Conservation (phyloP, 495 filamentous ascomycete species). For the Staphylotrichum longicolle region DNA sequence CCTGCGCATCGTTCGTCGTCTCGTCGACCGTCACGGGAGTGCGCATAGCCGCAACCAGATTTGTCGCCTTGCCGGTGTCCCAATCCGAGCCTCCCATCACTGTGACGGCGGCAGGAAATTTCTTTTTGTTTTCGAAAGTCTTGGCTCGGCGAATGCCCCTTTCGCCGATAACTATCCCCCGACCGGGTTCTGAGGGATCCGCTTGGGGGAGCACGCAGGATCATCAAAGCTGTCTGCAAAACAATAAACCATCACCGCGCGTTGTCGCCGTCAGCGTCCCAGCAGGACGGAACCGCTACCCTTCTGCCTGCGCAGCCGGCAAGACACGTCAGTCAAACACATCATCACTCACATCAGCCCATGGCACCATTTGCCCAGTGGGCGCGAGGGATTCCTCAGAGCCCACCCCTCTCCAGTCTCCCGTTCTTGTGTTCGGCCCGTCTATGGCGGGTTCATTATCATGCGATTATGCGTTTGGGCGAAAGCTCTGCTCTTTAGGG, state of each 20-base stretch:
- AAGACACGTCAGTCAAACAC: not conserved
- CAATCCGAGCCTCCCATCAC: conserved; percentile 12
- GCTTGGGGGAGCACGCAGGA: too few relatives aligned
- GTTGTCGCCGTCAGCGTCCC: conserved; percentile 13
- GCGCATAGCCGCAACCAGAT: conserved; percentile 6
- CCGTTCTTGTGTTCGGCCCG: conserved; percentile 4
- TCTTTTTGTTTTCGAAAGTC: not conserved
- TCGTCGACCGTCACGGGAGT: conserved; percentile 5
- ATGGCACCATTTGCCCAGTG: too few relatives aligned
- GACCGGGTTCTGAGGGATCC: too few relatives aligned
- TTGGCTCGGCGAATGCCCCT: not conserved
- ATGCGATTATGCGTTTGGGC: too few relatives aligned
- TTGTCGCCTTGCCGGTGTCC: not conserved
- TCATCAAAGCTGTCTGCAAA: too few relatives aligned
- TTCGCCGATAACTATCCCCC: too few relatives aligned
- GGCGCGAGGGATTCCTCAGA: too few relatives aligned
- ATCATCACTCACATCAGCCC: not conserved
- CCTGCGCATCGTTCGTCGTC: not conserved
- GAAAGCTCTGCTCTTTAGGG: not conserved
- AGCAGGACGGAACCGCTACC: conserved; percentile 16
- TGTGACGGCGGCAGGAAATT: not conserved
- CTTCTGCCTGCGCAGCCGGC: conserved; percentile 8
- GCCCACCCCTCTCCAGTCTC: not conserved
- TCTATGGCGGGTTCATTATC: conserved; percentile 5
- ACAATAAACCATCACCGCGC: not conserved